Evolutionary conservation across 2,329 filamentous ascomycete species (phyloP).

Genomic region (Clarireedia homoeocarpa): DNA sequence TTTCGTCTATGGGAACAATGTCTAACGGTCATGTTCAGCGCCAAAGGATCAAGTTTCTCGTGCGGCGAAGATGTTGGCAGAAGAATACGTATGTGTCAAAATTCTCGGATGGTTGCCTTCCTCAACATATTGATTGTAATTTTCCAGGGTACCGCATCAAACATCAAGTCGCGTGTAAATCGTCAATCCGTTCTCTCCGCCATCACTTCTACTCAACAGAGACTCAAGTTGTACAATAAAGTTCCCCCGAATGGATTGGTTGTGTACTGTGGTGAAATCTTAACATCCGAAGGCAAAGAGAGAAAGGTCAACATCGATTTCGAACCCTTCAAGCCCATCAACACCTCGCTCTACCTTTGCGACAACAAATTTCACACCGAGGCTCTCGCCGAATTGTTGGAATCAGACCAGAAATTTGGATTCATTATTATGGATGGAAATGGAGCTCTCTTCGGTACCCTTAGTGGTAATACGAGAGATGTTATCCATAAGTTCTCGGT

Average conservation of each 20-base stretch:
- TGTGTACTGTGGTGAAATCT: slow-evolving; percentile 99
- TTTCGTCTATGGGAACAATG: neutral
- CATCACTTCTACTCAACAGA: slow-evolving; percentile 98
- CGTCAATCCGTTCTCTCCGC: slow-evolving; percentile 94
- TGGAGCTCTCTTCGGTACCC: slow-evolving; percentile 90
- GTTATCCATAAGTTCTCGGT: slow-evolving; percentile 97
- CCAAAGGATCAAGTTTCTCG: slow-evolving; percentile 97
- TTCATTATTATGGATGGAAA: slow-evolving; percentile 99
- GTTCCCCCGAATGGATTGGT: slow-evolving; percentile 96
- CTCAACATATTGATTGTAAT: neutral
- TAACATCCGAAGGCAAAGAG: slow-evolving; percentile 97
- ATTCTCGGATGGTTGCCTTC: slow-evolving; percentile 8
- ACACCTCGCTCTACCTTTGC: slow-evolving; percentile 97
- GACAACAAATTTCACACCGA: slow-evolving; percentile 99
- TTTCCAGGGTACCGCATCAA: slow-evolving; percentile 88
- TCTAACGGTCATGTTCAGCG: slow-evolving; percentile 42
- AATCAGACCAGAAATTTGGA: slow-evolving; percentile 98
- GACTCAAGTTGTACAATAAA: slow-evolving; percentile 98
- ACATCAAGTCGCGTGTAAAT: slow-evolving; percentile 99
- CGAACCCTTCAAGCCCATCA: slow-evolving; percentile 99
- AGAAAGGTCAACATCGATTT: slow-evolving; percentile 99
- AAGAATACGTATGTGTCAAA: slow-evolving; percentile 78
- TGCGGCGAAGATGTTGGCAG: slow-evolving; percentile 98
- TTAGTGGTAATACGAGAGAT: slow-evolving; percentile 95
- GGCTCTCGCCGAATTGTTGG: slow-evolving; percentile 89